phyloP scores from a whole-genome alignment of 106 monocot genomes.

The Vanilla planifolia region DNA sequence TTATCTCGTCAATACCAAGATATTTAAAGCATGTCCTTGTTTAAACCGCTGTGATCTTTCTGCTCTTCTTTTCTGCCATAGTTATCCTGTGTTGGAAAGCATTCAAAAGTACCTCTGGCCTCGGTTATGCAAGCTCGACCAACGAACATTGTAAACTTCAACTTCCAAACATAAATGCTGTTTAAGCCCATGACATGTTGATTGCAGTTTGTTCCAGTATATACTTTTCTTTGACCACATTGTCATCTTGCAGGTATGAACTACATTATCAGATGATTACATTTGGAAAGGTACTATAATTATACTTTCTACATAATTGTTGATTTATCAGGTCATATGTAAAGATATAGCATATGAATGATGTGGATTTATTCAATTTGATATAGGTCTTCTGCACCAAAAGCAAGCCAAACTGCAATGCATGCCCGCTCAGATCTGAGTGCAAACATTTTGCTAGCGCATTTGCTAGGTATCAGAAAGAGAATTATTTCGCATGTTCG shows the following conservation, averaged over 20 bases:
- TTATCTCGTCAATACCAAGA: background rate
- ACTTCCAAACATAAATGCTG: background rate
- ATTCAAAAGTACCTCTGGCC: constrained; percentile 81
- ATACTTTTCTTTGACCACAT: background rate
- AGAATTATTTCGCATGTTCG: background rate
- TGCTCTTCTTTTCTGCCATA: constrained; percentile 20
- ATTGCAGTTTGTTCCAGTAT: background rate
- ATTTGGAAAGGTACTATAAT: constrained; percentile 59
- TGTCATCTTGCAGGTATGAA: constrained; percentile 48
- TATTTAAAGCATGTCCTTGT: background rate
- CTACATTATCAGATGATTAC: constrained; percentile 80
- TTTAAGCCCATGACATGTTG: background rate
- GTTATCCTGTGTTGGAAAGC: constrained; percentile 87
- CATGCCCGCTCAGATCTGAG: constrained; percentile 70
- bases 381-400: constrained; percentile 79
- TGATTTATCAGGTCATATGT: background rate
- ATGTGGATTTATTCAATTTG: constrained; percentile 4
- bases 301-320: too few species aligned
- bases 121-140: constrained; percentile 62
- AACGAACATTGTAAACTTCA: constrained; percentile 40
- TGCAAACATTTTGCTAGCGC: constrained; percentile 87
- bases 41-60: background rate
- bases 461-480: constrained; percentile 47
- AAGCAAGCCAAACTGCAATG: constrained; percentile 76
- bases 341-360: constrained; percentile 6